These are phyloP conservation scores for Polysphondylium violaceum DNA, from an alignment of 78 protist genomes.

Conservation along the genomic window DNA sequence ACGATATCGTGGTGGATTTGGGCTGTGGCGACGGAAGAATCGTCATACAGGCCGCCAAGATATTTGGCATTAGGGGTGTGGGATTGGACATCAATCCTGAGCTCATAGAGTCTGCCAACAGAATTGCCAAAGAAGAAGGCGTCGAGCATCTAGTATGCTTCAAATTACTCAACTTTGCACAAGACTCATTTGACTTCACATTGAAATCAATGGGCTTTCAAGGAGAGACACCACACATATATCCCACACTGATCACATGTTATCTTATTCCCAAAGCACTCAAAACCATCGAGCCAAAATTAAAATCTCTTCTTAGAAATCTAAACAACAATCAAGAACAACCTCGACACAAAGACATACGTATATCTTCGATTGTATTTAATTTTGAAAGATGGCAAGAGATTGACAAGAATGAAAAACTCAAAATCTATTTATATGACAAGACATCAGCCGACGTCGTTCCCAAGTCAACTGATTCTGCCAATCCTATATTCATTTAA, in stretches of 20 bases:
- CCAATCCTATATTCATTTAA: slow-evolving; percentile 49
- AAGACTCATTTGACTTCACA: slow-evolving; percentile 65
- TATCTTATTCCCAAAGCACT: slow-evolving; percentile 66
- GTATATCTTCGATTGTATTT: slow-evolving; percentile 32
- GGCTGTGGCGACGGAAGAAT: slow-evolving; percentile 76
- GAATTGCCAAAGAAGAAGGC: slow-evolving; percentile 21
- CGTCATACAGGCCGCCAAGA: slow-evolving; percentile 60
- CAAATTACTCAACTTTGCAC: slow-evolving; percentile 36
- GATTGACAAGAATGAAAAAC: not conserved
- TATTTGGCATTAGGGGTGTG: slow-evolving; percentile 45
- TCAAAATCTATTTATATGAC: slow-evolving; percentile 27
- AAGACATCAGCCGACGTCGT: slow-evolving; percentile 11
- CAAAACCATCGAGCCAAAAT: slow-evolving; percentile 23
- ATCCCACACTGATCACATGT: slow-evolving; percentile 58
- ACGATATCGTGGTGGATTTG: slow-evolving; percentile 49
- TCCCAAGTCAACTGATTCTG: slow-evolving; percentile 17
- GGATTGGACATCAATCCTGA: slow-evolving; percentile 67
- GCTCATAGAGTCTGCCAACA: slow-evolving; percentile 12
- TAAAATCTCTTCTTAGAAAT: slow-evolving; percentile 37
- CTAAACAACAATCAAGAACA: not conserved
- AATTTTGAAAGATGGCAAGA: slow-evolving; percentile 54
- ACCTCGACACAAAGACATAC: not conserved
- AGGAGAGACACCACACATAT: not conserved
- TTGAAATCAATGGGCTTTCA: not conserved
- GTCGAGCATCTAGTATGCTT: slow-evolving; percentile 24